A percentile compares a stretch with the other conserved stretches of the same genome.
Evolutionary conservation across 1,284 basidiomycete species (phyloP).

Genomic region (Rhodotorula sp.): DNA sequence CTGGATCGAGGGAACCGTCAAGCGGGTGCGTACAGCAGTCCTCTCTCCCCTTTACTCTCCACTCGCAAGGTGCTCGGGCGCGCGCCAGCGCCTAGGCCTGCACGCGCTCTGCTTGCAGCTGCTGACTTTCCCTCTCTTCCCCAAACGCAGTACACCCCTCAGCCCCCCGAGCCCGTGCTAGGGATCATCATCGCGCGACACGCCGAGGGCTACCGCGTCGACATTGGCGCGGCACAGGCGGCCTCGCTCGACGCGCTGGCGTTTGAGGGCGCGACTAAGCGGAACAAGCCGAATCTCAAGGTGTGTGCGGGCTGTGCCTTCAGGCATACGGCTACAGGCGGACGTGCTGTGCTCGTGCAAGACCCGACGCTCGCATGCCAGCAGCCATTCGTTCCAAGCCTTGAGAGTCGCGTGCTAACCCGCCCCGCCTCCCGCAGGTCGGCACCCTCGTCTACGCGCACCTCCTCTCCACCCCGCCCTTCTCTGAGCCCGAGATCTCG

Average conservation of each 20-base stretch:
- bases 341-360: no score
- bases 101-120: no score
- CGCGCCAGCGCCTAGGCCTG: no score
- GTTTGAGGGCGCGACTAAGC: slow-evolving; percentile 81
- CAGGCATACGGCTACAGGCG: no score
- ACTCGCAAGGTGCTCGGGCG: no score
- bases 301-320: slow-evolving; percentile 52
- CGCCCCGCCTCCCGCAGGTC: slow-evolving; percentile 57
- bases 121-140: not conserved
- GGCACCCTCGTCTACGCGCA: slow-evolving; percentile 78
- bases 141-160: slow-evolving; percentile 72
- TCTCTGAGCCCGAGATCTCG: slow-evolving; percentile 85
- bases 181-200: slow-evolving; percentile 69
- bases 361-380: no score
- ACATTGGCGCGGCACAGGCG: slow-evolving; percentile 75
- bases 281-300: slow-evolving; percentile 80
- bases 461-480: slow-evolving; percentile 79
- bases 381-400: no score
- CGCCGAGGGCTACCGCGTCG: slow-evolving; percentile 78
- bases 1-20: slow-evolving; percentile 35
- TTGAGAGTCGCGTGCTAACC: no score
- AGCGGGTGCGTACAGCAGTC: slow-evolving; percentile 15
- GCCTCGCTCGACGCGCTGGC: slow-evolving; percentile 76
- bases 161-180: slow-evolving; percentile 74
- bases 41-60: not conserved